Conservation (phyloP, 805 yeast species). For the Yamadazyma endophytica region DNA sequence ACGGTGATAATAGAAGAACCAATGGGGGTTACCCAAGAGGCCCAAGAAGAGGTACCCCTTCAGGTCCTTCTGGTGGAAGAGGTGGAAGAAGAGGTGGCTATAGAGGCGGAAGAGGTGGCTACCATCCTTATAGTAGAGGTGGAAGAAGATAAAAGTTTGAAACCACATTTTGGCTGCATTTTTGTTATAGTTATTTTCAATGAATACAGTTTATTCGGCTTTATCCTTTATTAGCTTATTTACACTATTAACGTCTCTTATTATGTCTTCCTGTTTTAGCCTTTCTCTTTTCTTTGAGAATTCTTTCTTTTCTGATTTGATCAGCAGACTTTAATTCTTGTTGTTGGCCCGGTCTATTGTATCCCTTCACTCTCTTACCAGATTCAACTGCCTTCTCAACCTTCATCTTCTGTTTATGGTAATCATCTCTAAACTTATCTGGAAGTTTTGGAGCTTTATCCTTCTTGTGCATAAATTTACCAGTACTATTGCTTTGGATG, state of each 20-base stretch:
- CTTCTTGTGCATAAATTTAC: conserved; percentile 67
- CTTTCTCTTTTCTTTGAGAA: conserved; percentile 60
- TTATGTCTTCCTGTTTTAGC: conserved; percentile 84
- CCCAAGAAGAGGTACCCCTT: conserved; percentile 41
- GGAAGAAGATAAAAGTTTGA: conserved; percentile 22
- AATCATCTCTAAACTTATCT: conserved; percentile 88
- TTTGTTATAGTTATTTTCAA: background rate
- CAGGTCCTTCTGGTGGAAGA: conserved; percentile 22
- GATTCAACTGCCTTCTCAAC: conserved; percentile 74
- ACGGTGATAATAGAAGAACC: conserved; percentile 12
- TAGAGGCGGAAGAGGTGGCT: conserved; percentile 30
- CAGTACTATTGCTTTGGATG: conserved; percentile 16
- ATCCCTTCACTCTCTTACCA: conserved; percentile 71
- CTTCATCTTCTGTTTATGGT: conserved; percentile 72
- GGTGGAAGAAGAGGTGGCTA: conserved; percentile 29
- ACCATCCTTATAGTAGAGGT: conserved; percentile 44
- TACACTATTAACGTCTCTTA: conserved; percentile 16
- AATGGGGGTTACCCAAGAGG: conserved; percentile 40
- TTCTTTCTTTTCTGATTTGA: conserved; percentile 76
- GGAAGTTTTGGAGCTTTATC: conserved; percentile 82
- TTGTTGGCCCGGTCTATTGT: conserved; percentile 41
- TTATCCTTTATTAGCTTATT: background rate
- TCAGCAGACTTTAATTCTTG: conserved; percentile 65
- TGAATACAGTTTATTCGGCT: background rate
- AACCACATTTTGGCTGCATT: background rate